Percentiles rank a stretch among this genome's conserved stretches.
Conservation (phyloP, 768 basidiomycete species). For the Suillus paluster region DNA sequence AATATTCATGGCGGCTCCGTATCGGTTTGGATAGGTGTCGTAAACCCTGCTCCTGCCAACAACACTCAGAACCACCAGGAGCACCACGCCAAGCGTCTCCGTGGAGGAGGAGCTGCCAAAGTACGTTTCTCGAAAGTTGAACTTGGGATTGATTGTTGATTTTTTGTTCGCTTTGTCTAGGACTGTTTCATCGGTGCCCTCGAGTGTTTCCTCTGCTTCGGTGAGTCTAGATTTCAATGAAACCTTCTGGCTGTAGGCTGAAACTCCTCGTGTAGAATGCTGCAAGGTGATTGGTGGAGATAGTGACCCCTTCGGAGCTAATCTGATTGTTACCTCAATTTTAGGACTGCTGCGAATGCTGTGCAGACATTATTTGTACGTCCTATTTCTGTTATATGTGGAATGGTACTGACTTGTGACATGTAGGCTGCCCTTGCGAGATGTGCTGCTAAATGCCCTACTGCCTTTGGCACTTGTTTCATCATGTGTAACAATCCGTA, state of each 20-base stretch:
- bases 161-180: conserved; percentile 37
- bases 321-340: neutral
- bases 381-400: neutral
- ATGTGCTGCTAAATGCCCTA: conserved; percentile 32
- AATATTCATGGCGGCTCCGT: neutral
- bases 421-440: conserved; percentile 77
- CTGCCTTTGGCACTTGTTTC: neutral
- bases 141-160: neutral
- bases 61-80: conserved; percentile 44
- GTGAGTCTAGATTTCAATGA: conserved; percentile 40
- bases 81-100: conserved; percentile 57
- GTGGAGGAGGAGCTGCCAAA: conserved; percentile 75
- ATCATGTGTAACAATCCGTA: neutral
- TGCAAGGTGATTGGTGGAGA: conserved; percentile 56
- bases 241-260: neutral
- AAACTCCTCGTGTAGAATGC: conserved; percentile 50
- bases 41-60: conserved; percentile 47
- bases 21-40: conserved; percentile 40
- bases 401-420: neutral
- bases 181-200: conserved; percentile 68
- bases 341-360: conserved; percentile 73
- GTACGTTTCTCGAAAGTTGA: conserved; percentile 33
- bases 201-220: conserved; percentile 76
- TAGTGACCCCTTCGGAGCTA: neutral
- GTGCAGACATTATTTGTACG: conserved; percentile 74